Percentiles rank a stretch among this genome's conserved stretches.
Evolutionary conservation across 108 stramenopile species (phyloP).

Genomic region (Fistulifera pelliculosa): DNA sequence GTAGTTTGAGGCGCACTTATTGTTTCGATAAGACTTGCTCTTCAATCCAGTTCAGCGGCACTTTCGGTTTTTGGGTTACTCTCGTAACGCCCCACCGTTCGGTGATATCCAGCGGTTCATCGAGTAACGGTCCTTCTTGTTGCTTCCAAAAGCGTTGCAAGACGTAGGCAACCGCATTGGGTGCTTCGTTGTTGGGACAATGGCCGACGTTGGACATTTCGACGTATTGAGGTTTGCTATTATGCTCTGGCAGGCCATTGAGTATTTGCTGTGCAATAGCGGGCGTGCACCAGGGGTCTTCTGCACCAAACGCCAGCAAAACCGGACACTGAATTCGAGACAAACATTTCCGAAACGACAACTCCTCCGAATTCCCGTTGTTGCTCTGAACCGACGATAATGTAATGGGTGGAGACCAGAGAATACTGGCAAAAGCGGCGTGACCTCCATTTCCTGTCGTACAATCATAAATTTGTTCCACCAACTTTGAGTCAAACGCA

Average conservation of each 20-base stretch:
- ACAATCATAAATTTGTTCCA: slow-evolving; percentile 49
- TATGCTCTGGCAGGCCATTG: slow-evolving; percentile 10
- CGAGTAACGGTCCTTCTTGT: slow-evolving; percentile 1
- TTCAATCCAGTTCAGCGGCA: too few species aligned
- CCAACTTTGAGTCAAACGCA: slow-evolving; percentile 42
- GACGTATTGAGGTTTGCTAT: slow-evolving; percentile 22
- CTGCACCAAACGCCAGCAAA: slow-evolving; percentile 53
- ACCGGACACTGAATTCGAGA: slow-evolving; percentile 45
- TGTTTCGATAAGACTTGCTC: too few species aligned
- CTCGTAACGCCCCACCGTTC: too few species aligned
- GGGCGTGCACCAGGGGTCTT: slow-evolving; percentile 71
- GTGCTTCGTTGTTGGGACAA: slow-evolving; percentile 80
- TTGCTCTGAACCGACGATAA: neutral
- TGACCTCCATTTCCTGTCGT: slow-evolving; percentile 74
- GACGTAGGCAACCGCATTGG: slow-evolving; percentile 47
- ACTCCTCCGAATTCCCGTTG: slow-evolving; percentile 1
- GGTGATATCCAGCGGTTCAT: too few species aligned
- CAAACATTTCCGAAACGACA: slow-evolving; percentile 39
- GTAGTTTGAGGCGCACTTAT: too few species aligned
- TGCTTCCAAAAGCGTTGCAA: slow-evolving; percentile 28
- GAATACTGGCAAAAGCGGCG: slow-evolving; percentile 74
- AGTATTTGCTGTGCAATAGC: slow-evolving; percentile 31
- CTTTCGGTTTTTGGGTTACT: too few species aligned
- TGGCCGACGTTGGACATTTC: slow-evolving; percentile 68
- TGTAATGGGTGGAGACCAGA: slow-evolving; percentile 59